Base-by-base conservation (phyloP, 2,329 filamentous ascomycete species). In the Curvularia lunata region DNA sequence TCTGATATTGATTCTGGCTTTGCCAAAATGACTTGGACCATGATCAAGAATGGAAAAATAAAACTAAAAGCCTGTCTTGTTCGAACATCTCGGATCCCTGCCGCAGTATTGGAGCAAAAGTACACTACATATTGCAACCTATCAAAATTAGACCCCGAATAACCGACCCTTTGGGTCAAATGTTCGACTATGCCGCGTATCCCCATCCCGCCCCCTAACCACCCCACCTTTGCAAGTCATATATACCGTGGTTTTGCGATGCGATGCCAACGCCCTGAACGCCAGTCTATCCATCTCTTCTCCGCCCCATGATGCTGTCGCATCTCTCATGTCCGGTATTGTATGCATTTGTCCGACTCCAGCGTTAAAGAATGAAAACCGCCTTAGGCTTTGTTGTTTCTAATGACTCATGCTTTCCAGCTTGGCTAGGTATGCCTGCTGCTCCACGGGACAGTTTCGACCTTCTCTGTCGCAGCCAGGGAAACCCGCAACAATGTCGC, bases 401-500 rank as follows among this genome's bases (percentile, higher is more conserved):
- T 65, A 63, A n/a, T 52, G 38, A 42, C 61, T 53, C 13, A 43
- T 49, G 42, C 54, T 56, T 4, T 73, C 77, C 56, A 80, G 62
- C 52, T 67, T 55, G 58, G 72, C 65, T 40, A 80, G 77, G 47
- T 77, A 86, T n/a, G 82, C 77, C 43, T 82, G 81, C 66, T 93
- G 87, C 74, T 94, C 89, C 52, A 85, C 84, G 61, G 88, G 86
- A 75, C 95, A 98, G 64, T 85, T 86, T 48, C 86, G 80, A 45
- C 64, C 70, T 47, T 83, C 82, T 5, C 74, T 72, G 37, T 86
- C 84, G 76, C 95, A 99, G 51, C 86, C 88, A 21, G 86, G 81
- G 69, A 98, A 91, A 57, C 89, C 86, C 60, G 96, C 86, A 1
- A 96, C 84, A 56, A 98, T 88, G 72, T 98, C 93, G 30, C 92